These are phyloP conservation scores for Phlebiopsis flavidoalba DNA, from an alignment of 768 basidiomycete genomes.

Conservation along the genomic window DNA sequence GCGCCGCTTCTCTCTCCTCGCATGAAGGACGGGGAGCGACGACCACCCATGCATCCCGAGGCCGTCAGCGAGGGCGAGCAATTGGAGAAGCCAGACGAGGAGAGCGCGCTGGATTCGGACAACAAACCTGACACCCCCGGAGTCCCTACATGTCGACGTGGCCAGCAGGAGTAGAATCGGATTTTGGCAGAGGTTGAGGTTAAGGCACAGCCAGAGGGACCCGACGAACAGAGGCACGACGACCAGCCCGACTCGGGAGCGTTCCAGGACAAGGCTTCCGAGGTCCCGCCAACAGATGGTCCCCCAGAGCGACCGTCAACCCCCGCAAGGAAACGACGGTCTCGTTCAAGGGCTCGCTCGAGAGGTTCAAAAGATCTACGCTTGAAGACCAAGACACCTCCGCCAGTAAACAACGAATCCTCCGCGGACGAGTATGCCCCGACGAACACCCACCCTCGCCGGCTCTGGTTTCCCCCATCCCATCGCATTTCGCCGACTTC, in stretches of 20 bases:
- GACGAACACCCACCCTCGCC: slow-evolving; percentile 37
- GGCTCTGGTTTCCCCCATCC: slow-evolving; percentile 50
- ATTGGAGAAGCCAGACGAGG: slow-evolving; percentile 32
- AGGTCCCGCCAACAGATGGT: slow-evolving; percentile 20
- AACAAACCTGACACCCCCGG: slow-evolving; percentile 27
- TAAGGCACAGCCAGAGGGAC: background rate
- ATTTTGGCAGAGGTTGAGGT: slow-evolving; percentile 2
- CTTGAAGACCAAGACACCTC: slow-evolving; percentile 49
- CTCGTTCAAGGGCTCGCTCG: slow-evolving; percentile 60
- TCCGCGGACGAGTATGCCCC: slow-evolving; percentile 50
- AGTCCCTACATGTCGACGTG: slow-evolving; percentile 6
- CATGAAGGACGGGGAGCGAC: slow-evolving; percentile 82
- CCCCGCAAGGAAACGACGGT: slow-evolving; percentile 58
- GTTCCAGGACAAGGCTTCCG: slow-evolving; percentile 11
- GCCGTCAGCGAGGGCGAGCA: slow-evolving; percentile 81
- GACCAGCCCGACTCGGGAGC: background rate
- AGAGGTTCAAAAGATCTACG: slow-evolving; percentile 70
- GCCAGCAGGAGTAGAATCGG: background rate
- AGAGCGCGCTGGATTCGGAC: slow-evolving; percentile 24
- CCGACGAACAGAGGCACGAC: background rate
- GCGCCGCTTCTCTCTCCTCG: slow-evolving; percentile 88
- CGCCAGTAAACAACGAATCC: slow-evolving; percentile 50
- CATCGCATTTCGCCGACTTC: slow-evolving; percentile 44
- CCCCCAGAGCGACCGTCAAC: slow-evolving; percentile 23
- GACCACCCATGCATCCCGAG: slow-evolving; percentile 83